Conservation (phyloP, 2,329 filamentous ascomycete genomes). For the Cercospora janseana region DNA sequence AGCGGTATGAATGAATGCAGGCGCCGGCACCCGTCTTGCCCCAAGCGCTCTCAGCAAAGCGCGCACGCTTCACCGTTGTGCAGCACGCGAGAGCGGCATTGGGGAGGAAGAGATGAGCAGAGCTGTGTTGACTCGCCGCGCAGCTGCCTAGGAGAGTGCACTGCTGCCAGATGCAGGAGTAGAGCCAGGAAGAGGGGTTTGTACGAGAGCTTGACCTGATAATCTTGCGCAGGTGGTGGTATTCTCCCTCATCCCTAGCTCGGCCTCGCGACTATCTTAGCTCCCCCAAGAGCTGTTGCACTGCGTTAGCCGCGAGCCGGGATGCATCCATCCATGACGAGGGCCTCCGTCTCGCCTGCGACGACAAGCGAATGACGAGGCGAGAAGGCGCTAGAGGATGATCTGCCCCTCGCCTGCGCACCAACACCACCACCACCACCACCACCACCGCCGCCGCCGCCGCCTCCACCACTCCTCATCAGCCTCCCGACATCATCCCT, state of each 20-base stretch:
- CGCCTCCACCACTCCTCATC: too few species aligned
- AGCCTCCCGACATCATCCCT: too few species aligned
- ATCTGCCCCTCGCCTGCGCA: conserved; percentile 3
- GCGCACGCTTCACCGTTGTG: conserved; percentile 1
- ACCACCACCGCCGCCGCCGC: not conserved
- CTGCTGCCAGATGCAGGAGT: too few species aligned
- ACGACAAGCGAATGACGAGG: conserved; percentile 1
- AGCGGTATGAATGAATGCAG: not conserved
- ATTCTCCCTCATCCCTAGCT: too few species aligned
- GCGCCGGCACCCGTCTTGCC: conserved; percentile 8
- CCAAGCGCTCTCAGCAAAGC: conserved; percentile 2
- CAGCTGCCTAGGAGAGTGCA: not conserved
- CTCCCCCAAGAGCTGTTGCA: conserved; percentile 6
- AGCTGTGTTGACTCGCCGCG: conserved; percentile 1
- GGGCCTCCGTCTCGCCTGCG: not conserved
- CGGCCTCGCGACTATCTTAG: too few species aligned
- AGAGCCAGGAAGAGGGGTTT: too few species aligned
- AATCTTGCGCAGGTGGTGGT: too few species aligned
- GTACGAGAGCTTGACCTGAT: too few species aligned
- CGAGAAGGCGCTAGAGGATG: not conserved
- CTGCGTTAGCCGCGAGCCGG: not conserved
- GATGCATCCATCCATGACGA: conserved; percentile 1
- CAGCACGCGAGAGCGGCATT: not conserved
- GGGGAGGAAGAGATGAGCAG: not conserved
- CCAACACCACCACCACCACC: not conserved